These are phyloP conservation scores for Rhododendron simsii DNA, from an alignment of 148 eudicot genomes.

Conservation along the genomic window DNA sequence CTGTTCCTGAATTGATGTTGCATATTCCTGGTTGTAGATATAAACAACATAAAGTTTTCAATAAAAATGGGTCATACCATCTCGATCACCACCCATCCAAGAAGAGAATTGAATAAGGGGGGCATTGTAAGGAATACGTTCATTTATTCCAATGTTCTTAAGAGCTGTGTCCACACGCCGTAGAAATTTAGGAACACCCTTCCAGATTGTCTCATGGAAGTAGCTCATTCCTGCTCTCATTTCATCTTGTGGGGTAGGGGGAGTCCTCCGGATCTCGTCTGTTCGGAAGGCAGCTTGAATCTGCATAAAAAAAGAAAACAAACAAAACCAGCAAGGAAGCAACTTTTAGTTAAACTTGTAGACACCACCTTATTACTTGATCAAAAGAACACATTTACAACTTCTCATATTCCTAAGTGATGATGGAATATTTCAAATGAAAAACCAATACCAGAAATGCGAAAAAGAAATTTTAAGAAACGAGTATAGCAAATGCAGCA, in stretches of 20 bases:
- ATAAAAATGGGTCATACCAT: slow-evolving; percentile 49
- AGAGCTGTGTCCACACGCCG: slow-evolving; percentile 96
- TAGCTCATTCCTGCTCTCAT: slow-evolving; percentile 99
- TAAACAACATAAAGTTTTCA: not conserved
- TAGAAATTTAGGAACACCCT: slow-evolving; percentile 94
- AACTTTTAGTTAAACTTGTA: not conserved
- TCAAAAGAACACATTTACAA: not conserved
- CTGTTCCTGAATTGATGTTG: not conserved
- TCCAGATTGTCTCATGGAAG: slow-evolving; percentile 96
- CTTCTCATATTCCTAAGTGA: not conserved
- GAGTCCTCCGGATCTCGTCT: slow-evolving; percentile 88
- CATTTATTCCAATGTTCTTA: slow-evolving; percentile 91
- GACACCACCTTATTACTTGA: not conserved
- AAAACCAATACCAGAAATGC: not conserved
- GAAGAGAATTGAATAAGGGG: slow-evolving; percentile 98
- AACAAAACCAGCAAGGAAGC: not conserved
- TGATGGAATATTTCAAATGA: not conserved
- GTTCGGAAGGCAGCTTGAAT: slow-evolving; percentile 99
- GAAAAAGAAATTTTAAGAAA: not conserved
- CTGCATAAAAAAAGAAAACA: slow-evolving; percentile 33
- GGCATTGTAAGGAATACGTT: slow-evolving; percentile 94
- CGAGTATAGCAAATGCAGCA: not conserved
- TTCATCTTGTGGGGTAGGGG: slow-evolving; percentile 95
- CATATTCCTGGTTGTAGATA: not conserved
- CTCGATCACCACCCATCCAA: slow-evolving; percentile 99